phyloP scores from a whole-genome alignment of 768 basidiomycete species.

The Royoungia palumana region DNA sequence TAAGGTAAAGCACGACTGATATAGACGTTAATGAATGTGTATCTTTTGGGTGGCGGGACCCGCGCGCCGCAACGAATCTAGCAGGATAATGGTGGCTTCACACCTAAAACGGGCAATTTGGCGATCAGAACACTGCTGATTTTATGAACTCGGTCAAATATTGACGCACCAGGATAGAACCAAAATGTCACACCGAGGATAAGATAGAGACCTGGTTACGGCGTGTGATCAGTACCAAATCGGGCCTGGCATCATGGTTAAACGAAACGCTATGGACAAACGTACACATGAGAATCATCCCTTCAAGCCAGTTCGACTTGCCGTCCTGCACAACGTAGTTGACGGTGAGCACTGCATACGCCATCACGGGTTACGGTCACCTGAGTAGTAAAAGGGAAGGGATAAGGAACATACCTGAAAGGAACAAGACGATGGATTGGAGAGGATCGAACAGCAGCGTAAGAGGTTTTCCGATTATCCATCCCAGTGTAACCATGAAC shows the following conservation, averaged over 20 bases:
- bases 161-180: slow-evolving; percentile 45
- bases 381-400: not conserved
- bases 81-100: no score
- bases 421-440: slow-evolving; percentile 48
- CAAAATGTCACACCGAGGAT: slow-evolving; percentile 55
- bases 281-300: slow-evolving; percentile 67
- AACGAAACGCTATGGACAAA: not conserved
- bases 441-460: slow-evolving; percentile 86
- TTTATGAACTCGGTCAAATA: not conserved
- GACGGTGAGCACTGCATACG: slow-evolving; percentile 65
- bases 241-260: no score
- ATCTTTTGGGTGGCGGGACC: no score
- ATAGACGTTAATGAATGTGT: not conserved
- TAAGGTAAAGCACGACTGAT: no score
- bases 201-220: slow-evolving; percentile 44
- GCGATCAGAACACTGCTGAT: no score
- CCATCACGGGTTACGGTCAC: not conserved
- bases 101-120: no score
- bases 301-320: slow-evolving; percentile 89
- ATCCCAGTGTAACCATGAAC: slow-evolving; percentile 73
- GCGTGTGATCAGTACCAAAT: no score
- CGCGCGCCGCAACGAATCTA: no score
- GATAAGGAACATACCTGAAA: slow-evolving; percentile 22
- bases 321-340: slow-evolving; percentile 85
- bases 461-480: slow-evolving; percentile 76